Conservation (phyloP, 1,139 yeast species). For the Tardiomyces digboiensis region DNA sequence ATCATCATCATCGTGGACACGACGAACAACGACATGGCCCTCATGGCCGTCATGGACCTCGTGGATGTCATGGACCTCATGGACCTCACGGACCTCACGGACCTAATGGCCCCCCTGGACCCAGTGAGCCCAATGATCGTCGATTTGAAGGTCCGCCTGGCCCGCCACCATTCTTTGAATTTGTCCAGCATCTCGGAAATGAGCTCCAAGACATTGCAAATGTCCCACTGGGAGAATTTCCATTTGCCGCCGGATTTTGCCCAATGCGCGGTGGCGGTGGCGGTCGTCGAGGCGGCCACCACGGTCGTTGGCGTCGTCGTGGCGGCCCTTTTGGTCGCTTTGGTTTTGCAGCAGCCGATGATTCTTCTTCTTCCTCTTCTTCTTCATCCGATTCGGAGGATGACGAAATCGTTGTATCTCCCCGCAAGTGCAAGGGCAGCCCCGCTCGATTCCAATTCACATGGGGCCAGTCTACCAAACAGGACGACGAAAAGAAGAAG, state of each 20-base stretch:
- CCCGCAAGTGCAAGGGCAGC: not conserved
- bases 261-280: not conserved
- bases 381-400: not conserved
- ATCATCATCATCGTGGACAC: too few relatives aligned
- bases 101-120: too few relatives aligned
- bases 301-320: not conserved
- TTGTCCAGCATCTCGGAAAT: not conserved
- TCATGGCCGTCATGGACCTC: too few relatives aligned
- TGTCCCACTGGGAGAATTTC: not conserved
- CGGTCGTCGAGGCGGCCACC: too few relatives aligned
- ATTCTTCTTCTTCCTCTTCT: too few relatives aligned
- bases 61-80: too few relatives aligned
- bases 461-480: not conserved
- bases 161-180: not conserved
- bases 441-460: not conserved
- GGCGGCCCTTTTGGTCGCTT: not conserved
- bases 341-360: not conserved
- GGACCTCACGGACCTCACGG: too few relatives aligned
- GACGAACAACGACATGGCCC: too few relatives aligned
- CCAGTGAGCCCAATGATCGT: too few relatives aligned
- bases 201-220: not conserved
- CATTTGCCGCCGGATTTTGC: not conserved
- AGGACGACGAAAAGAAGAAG: conserved; percentile 8
- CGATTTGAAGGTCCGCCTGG: too few relatives aligned
- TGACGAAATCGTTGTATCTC: not conserved